These are phyloP conservation scores for Kazachstania bromeliacearum DNA, from an alignment of 805 yeast genomes.

Conservation along the genomic window DNA sequence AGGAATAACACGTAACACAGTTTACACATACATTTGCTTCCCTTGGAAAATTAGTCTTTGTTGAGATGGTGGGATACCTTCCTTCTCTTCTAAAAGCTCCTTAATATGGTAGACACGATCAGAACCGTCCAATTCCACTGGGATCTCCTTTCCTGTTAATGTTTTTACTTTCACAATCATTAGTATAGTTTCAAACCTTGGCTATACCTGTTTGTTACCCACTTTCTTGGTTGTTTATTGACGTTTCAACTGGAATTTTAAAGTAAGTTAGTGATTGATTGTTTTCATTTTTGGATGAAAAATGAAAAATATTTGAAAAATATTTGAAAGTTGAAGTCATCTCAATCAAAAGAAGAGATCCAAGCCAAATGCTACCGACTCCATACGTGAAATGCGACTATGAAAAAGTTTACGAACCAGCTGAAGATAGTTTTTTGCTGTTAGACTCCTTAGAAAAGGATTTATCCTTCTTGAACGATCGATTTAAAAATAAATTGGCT, in stretches of 20 bases:
- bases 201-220: too few relatives aligned
- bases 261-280: too few relatives aligned
- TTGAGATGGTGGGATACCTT: slow-evolving; percentile 94
- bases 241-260: too few relatives aligned
- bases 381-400: slow-evolving; percentile 56
- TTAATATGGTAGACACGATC: slow-evolving; percentile 58
- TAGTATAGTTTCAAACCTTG: too few relatives aligned
- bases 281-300: too few relatives aligned
- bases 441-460: slow-evolving; percentile 72
- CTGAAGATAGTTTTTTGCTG: slow-evolving; percentile 83
- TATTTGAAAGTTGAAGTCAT: too few relatives aligned
- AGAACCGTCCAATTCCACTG: slow-evolving; percentile 26
- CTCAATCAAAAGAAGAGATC: too few relatives aligned
- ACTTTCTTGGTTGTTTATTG: too few relatives aligned
- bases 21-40: slow-evolving; percentile 63
- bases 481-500: slow-evolving; percentile 33
- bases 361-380: slow-evolving; percentile 78
- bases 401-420: slow-evolving; percentile 83
- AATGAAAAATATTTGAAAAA: too few relatives aligned
- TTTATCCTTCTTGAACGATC: slow-evolving; percentile 26
- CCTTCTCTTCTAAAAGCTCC: slow-evolving; percentile 89
- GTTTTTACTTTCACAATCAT: slow-evolving; percentile 25
- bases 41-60: slow-evolving; percentile 88
- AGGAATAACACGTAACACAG: not conserved
- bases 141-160: slow-evolving; percentile 31